Evolutionary conservation across 768 basidiomycete species (phyloP), one percentile per base, ranked within the genome.

Genomic region (Exsudoporus frostii): DNA sequence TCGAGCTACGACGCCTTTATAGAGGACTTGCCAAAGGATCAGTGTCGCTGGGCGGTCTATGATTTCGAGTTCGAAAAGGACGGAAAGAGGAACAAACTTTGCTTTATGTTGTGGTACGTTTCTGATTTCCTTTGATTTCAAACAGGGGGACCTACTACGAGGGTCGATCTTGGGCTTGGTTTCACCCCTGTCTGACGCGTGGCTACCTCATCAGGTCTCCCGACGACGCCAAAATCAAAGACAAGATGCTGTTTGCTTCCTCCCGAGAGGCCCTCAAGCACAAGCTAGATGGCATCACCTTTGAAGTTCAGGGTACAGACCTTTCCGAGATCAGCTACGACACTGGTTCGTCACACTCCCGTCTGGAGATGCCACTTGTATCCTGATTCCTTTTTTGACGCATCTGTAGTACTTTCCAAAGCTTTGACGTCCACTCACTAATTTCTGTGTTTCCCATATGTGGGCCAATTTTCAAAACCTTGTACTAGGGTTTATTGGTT

Each of bases 161-260:
- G 19, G 41, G 17, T n/a, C 25, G 34, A 33, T 13, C 8, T 17
- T 5, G 2, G 13, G 8, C 15, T 34, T n/a, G 15, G 34, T 11
- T 29, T 17, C 8, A 24, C 48, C 45, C 8, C n/a, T 13, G 17
- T 41, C 13, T 59, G 14, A 57, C 36, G 39, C 27, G 17, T 6
- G 27, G 19, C 17, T 11, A 42, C 25, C 10, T 41, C 14, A 22
- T 24, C 64, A 98, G 96, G 96, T 80, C 85, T 19, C 95, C 96
- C 57, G 92, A 95, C 64, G 73, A 70, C 39, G 85, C 92, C 38
- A 89, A 82, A 74, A 79, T 95, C 72, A 93, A 89, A 74, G 78
- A 83, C 67, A 98, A 95, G 85, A 98, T 98, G 94, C 63, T 97
- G 61, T 88, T 82, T 73, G 88, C 96, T 3, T 86, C 92, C 17